Percentiles rank a stretch among this genome's conserved stretches.
phyloP scores from a whole-genome alignment of 73 alveolate species.

The Strombidium stylifer region DNA sequence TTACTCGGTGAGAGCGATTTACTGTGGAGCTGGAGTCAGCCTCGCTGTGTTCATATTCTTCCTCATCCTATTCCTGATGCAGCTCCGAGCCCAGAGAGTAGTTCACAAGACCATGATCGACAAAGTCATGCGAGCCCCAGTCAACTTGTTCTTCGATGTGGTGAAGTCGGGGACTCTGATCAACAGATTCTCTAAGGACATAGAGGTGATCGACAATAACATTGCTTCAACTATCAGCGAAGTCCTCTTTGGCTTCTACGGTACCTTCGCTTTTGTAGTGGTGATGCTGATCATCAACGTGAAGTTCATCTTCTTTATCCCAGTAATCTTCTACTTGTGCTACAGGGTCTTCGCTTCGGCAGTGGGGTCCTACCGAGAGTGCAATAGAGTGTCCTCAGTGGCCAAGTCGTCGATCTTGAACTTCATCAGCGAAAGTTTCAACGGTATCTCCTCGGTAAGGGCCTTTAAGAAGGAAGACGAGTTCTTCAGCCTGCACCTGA shows the following conservation, averaged over 20 bases:
- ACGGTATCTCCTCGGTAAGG: constrained; percentile 89
- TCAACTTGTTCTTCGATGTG: constrained; percentile 83
- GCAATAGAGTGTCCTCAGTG: constrained; percentile 78
- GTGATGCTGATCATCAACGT: constrained; percentile 7
- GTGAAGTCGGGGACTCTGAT: constrained; percentile 88
- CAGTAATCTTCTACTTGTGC: not conserved
- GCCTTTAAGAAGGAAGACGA: constrained; percentile 66
- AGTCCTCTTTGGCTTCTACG: constrained; percentile 8
- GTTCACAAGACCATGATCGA: constrained; percentile 78
- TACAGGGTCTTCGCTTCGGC: constrained; percentile 1
- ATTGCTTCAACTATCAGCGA: constrained; percentile 3
- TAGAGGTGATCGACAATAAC: constrained; percentile 1
- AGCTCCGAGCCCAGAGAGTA: not conserved
- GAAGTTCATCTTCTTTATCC: not conserved
- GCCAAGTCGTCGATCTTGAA: constrained; percentile 85
- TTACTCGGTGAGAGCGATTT: constrained; percentile 49
- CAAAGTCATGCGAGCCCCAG: constrained; percentile 83
- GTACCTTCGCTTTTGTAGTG: not conserved
- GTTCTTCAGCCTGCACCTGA: constrained; percentile 35
- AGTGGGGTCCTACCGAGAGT: constrained; percentile 62
- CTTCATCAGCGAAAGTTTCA: constrained; percentile 77
- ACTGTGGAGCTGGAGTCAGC: not conserved
- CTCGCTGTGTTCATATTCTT: not conserved
- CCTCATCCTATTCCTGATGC: not conserved
- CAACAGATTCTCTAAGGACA: constrained; percentile 77